phyloP scores from a whole-genome alignment of 805 yeast genomes.

The Cyberlindnera nakhonratchasimensis region DNA sequence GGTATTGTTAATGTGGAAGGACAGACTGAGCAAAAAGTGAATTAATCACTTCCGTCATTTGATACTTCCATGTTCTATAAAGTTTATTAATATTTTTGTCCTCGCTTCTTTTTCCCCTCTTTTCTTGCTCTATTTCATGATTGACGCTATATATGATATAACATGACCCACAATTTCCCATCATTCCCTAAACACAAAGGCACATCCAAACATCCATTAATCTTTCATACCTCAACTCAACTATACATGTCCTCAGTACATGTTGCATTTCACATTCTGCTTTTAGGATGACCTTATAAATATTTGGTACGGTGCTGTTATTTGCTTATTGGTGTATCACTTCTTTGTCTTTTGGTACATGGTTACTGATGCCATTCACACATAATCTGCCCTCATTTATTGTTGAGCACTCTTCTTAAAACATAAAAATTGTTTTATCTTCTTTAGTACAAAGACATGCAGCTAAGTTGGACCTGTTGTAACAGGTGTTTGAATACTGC shows the following conservation, averaged over 20 bases:
- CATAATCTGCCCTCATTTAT: background rate
- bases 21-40: constrained; percentile 38
- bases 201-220: background rate
- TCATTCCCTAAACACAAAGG: background rate
- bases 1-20: constrained; percentile 60
- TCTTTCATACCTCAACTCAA: background rate
- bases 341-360: too few relatives aligned
- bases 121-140: background rate
- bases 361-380: background rate
- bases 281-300: background rate
- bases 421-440: too few relatives aligned
- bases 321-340: background rate
- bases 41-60: background rate
- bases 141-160: constrained; percentile 7
- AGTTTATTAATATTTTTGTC: background rate
- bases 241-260: background rate
- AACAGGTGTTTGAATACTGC: background rate
- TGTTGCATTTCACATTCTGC: background rate
- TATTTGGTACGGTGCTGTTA: background rate
- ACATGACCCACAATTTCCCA: constrained; percentile 4
- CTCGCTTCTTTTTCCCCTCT: background rate
- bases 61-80: background rate
- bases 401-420: too few relatives aligned
- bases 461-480: background rate
- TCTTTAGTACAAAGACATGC: too few relatives aligned